phyloP scores from a whole-genome alignment of 1,139 yeast species.

The Geotrichum phurueaensis region DNA sequence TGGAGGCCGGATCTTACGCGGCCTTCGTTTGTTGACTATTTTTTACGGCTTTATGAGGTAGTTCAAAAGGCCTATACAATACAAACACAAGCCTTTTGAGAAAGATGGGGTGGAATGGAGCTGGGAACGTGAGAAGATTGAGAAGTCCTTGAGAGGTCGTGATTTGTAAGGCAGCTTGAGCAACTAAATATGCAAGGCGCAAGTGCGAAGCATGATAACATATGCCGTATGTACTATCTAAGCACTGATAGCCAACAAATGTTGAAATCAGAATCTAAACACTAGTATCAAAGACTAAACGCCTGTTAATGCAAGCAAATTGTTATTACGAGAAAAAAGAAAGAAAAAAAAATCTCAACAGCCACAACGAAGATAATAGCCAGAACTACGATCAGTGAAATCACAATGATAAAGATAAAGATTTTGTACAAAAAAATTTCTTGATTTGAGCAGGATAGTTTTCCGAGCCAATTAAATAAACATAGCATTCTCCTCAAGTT shows the following conservation, averaged over 20 bases:
- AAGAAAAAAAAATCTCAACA: neutral
- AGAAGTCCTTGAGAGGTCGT: neutral
- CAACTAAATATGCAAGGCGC: neutral
- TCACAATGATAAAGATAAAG: neutral
- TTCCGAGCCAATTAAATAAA: conserved; percentile 7
- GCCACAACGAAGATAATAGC: neutral
- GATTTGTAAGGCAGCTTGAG: neutral
- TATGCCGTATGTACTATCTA: no score
- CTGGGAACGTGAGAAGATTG: neutral
- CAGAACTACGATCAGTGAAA: neutral
- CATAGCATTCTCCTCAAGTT: neutral
- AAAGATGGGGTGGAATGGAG: neutral
- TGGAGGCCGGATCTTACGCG: conserved; percentile 72
- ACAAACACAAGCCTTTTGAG: neutral
- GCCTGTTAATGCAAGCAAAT: neutral
- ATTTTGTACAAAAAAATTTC: neutral
- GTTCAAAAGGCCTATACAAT: neutral
- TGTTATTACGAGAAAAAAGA: neutral
- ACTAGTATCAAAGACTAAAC: neutral
- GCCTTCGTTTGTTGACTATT: conserved; percentile 83
- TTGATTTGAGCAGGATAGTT: conserved; percentile 2
- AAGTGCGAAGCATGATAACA: neutral
- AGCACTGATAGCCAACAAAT: no score
- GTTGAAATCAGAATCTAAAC: neutral
- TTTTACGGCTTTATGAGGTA: conserved; percentile 25